Evolutionary conservation across 2,329 filamentous ascomycete genomes (phyloP), one percentile per base, ranked within the genome.

Genomic region (Talaromyces sp.): DNA sequence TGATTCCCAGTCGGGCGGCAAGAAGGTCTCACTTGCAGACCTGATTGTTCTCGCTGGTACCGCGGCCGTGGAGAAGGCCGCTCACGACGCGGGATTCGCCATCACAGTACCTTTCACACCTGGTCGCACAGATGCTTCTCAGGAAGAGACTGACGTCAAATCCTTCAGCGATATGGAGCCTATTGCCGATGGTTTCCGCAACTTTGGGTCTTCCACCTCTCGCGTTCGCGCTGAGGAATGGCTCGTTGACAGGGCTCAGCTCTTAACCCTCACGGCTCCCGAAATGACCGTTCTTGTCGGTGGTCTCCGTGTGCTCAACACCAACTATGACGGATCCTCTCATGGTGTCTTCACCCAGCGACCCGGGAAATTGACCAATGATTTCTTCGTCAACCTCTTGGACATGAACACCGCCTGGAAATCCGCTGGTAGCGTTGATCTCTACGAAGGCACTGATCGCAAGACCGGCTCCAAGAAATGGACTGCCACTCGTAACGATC

Each of bases 351-450:
- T 92, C 71, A 93, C 90, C 62, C 81, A 82, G 68, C 81, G 80
- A 7, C 87, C 88, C 0, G 90, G 90, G 46, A 76, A 84, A 68
- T 81, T 93, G 69, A 90, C 86, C 71, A 92, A 90, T 76, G 90
- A 92, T 78, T 93, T 91, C 83, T 93, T 93, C 71, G 83, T 90
- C 76, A 92, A 92, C 79, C 81, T 93, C 1, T 83, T 93, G 25
- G 88, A 91, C 70, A 84, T 82, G 69, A 79, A 76, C 74, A 89
- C 83, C 6, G 80, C 77, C 23, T 92, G 90, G 90, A 86, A 85
- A 77, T 70, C 83, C 0, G 77, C 77, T 42, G 77, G 42, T 50
- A 23, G 31, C 21, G 57, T 23, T 37, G 88, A 91, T 69, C 61
- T 81, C 58, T 92, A 83, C 74, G 83, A 86, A 65, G 89, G 87